A percentile compares a stretch with the other conserved stretches of the same genome.
Evolutionary conservation across 1,139 yeast genomes (phyloP).

Genomic region (Sugiyamaella xylanicola): DNA sequence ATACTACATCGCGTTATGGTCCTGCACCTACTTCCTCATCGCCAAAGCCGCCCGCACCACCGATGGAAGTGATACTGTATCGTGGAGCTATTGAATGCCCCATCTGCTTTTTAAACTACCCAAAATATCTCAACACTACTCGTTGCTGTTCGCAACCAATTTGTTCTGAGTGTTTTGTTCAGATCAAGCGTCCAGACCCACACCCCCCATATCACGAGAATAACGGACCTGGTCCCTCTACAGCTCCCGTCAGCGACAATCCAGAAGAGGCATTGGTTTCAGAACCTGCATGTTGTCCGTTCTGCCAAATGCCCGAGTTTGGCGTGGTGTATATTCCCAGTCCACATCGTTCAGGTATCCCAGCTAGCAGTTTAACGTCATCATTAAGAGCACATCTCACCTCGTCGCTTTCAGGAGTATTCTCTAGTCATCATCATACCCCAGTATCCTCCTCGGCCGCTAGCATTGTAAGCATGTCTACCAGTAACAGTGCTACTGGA

Average conservation of each 20-base stretch:
- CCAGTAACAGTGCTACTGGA: conserved; percentile 12
- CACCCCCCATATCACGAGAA: conserved; percentile 80
- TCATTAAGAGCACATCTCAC: conserved; percentile 23
- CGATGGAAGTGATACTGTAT: conserved; percentile 54
- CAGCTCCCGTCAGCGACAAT: conserved; percentile 25
- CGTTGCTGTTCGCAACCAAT: conserved; percentile 92
- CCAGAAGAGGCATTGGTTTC: conserved; percentile 53
- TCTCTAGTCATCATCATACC: conserved; percentile 21
- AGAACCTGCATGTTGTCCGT: conserved; percentile 91
- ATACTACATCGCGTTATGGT: conserved; percentile 26
- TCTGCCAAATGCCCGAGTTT: conserved; percentile 85
- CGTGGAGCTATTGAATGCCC: conserved; percentile 81
- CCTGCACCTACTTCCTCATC: conserved; percentile 15
- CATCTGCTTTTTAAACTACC: conserved; percentile 87
- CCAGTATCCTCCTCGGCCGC: conserved; percentile 24
- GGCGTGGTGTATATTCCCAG: conserved; percentile 80
- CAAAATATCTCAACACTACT: conserved; percentile 75
- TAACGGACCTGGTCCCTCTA: conserved; percentile 24
- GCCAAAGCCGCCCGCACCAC: conserved; percentile 19
- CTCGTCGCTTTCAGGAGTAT: conserved; percentile 22
- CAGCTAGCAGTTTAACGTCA: conserved; percentile 20
- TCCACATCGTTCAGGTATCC: conserved; percentile 43
- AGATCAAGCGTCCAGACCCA: conserved; percentile 90
- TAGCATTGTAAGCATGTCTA: conserved; percentile 16
- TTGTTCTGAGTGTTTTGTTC: conserved; percentile 96